A percentile compares a stretch with the other conserved stretches of the same genome.
Conservation (phyloP, 2,329 filamentous ascomycete species). For the Penicillium sp. region DNA sequence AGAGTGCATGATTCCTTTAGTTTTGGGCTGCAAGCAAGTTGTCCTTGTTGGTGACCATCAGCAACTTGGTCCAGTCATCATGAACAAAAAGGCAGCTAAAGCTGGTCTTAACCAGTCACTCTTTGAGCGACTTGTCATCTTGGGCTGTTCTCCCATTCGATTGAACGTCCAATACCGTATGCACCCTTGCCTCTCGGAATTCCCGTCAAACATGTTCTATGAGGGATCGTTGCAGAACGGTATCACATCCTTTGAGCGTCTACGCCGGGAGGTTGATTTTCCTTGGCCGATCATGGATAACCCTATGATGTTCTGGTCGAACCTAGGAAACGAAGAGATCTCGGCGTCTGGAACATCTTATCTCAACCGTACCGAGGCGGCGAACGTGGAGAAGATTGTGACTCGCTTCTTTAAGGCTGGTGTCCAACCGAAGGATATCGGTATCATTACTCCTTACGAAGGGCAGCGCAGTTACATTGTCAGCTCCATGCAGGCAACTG, state of each 20-base stretch:
- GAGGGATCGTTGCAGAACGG: constrained; percentile 97
- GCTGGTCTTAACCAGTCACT: constrained; percentile 97
- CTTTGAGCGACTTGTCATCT: constrained; percentile 92
- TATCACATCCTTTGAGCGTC: constrained; percentile 84
- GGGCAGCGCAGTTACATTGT: constrained; percentile 98
- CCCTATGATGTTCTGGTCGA: constrained; percentile 99
- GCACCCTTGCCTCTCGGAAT: constrained; percentile 96
- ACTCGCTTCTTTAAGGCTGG: constrained; percentile 99
- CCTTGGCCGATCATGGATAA: constrained; percentile 93
- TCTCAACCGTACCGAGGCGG: constrained; percentile 94
- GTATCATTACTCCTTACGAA: constrained; percentile 98
- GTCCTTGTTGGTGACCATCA: constrained; percentile 99
- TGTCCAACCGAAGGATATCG: constrained; percentile 90
- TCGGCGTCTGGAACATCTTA: constrained; percentile 97
- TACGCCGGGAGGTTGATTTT: constrained; percentile 94
- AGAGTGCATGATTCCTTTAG: constrained; percentile 97
- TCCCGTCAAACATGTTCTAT: constrained; percentile 99
- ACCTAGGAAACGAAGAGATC: constrained; percentile 96
- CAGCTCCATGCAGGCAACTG: constrained; percentile 98
- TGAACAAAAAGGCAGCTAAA: constrained; percentile 99
- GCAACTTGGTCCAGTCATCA: constrained; percentile 96
- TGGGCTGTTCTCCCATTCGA: constrained; percentile 88
- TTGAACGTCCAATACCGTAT: constrained; percentile 98
- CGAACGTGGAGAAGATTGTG: constrained; percentile 98
- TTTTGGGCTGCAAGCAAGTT: constrained; percentile 97